Percentiles rank a stretch among this genome's conserved stretches.
phyloP scores from a whole-genome alignment of 1,284 basidiomycete species.

The Ceratorhiza oryzae-sativae region DNA sequence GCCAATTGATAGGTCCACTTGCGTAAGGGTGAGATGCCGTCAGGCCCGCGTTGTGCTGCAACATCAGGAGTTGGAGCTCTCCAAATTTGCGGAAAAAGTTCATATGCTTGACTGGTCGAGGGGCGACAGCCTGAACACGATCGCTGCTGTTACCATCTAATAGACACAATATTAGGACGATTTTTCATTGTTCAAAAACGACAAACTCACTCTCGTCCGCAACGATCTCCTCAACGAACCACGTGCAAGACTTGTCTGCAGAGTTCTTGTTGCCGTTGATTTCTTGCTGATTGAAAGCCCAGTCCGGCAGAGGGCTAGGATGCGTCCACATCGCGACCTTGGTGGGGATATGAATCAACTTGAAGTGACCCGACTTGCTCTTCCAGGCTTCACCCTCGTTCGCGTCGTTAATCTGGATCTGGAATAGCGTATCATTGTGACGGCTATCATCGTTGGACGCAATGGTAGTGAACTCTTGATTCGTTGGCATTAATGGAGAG shows the following conservation, averaged over 20 bases:
- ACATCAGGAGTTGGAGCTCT: conserved; percentile 94
- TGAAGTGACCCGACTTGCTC: conserved; percentile 91
- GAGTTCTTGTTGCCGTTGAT: conserved; percentile 98
- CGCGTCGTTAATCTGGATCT: conserved; percentile 73
- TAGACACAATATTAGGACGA: conserved; percentile 34
- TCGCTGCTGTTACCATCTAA: conserved; percentile 61
- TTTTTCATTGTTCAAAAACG: not conserved
- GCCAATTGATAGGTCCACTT: conserved; percentile 95
- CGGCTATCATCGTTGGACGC: conserved; percentile 72
- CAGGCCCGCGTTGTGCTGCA: conserved; percentile 96
- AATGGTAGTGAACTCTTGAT: conserved; percentile 97
- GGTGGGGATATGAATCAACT: conserved; percentile 86
- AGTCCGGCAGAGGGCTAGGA: conserved; percentile 83
- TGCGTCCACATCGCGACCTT: conserved; percentile 96
- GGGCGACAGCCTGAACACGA: conserved; percentile 59
- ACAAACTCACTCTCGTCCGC: conserved; percentile 67
- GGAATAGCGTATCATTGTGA: conserved; percentile 88
- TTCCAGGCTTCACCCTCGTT: conserved; percentile 83
- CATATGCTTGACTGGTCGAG: conserved; percentile 78
- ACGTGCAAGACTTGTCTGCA: conserved; percentile 80
- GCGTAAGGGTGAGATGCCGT: conserved; percentile 97
- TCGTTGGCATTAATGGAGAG: conserved; percentile 95
- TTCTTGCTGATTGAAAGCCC: conserved; percentile 97
- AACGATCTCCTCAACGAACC: conserved; percentile 88
- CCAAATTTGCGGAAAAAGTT: conserved; percentile 95